These are phyloP conservation scores for Aspergillus fumigatus DNA, from an alignment of 2,329 filamentous ascomycete genomes.

Conservation along the genomic window DNA sequence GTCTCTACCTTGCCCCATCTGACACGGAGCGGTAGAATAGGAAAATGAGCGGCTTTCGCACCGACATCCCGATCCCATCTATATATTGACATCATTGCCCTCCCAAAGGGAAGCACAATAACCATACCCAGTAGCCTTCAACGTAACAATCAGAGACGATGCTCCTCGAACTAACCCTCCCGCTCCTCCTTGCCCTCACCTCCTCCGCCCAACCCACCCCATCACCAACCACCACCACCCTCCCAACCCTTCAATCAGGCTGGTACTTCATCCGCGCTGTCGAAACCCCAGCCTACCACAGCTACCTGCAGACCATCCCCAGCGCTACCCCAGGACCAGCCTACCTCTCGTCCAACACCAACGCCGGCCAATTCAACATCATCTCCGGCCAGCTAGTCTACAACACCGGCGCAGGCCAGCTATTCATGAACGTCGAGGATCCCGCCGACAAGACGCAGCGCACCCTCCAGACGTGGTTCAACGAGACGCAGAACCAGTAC, in stretches of 20 bases:
- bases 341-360: slow-evolving; percentile 3
- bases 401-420: slow-evolving; percentile 3
- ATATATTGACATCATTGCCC: background rate
- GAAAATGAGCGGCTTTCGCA: background rate
- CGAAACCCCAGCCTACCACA: slow-evolving; percentile 8
- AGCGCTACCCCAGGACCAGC: slow-evolving; percentile 1
- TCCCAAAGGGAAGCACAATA: background rate
- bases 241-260: slow-evolving; percentile 5
- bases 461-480: slow-evolving; percentile 8
- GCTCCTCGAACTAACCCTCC: background rate
- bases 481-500: slow-evolving; percentile 8
- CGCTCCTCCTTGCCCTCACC: slow-evolving; percentile 1
- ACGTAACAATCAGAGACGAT: background rate
- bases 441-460: slow-evolving; percentile 7
- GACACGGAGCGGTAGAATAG: slow-evolving; percentile 1
- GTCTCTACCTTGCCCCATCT: background rate
- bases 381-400: slow-evolving; percentile 8
- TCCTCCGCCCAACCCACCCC: slow-evolving; percentile 2
- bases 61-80: background rate
- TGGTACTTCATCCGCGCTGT: slow-evolving; percentile 10
- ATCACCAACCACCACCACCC: slow-evolving; percentile 1
- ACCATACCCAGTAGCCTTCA: background rate
- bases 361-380: slow-evolving; percentile 11
- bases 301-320: slow-evolving; percentile 9
- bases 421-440: slow-evolving; percentile 10